phyloP scores from a whole-genome alignment of 352 stramenopile genomes.

The Phytophthora multivora region DNA sequence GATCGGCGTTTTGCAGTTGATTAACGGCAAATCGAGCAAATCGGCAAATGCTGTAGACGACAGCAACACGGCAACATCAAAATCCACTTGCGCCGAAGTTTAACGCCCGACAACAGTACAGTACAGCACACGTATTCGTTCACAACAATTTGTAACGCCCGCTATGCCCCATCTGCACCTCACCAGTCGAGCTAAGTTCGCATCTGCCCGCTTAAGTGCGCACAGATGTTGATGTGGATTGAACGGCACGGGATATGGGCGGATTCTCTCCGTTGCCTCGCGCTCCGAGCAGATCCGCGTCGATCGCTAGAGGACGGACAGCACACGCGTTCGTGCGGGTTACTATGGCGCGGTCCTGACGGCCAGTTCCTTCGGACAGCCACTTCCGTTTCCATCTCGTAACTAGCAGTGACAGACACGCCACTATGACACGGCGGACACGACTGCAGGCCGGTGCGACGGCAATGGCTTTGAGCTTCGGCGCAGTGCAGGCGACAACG shows the following conservation, averaged over 20 bases:
- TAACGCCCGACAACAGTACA: no score
- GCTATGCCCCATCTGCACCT: background rate
- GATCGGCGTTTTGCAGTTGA: no score
- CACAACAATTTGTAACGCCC: no score
- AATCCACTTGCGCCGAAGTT: background rate
- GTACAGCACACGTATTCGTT: no score
- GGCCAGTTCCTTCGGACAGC: slow-evolving; percentile 27
- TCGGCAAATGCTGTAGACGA: background rate
- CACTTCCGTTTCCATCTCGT: slow-evolving; percentile 18
- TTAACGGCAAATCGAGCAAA: background rate
- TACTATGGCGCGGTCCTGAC: background rate
- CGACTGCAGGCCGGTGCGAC: background rate
- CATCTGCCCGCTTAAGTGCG: background rate
- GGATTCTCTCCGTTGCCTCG: slow-evolving; percentile 8
- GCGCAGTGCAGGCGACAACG: slow-evolving; percentile 5
- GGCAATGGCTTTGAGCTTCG: background rate
- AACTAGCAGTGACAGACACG: background rate
- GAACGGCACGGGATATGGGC: slow-evolving; percentile 22
- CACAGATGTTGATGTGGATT: slow-evolving; percentile 23
- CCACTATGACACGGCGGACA: slow-evolving; percentile 7
- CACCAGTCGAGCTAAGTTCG: slow-evolving; percentile 4
- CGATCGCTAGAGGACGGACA: slow-evolving; percentile 15
- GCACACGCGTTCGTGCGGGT: slow-evolving; percentile 8
- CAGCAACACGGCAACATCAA: slow-evolving; percentile 3
- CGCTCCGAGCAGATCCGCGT: slow-evolving; percentile 9